A percentile compares a stretch with the other conserved stretches of the same genome.
Evolutionary conservation across 495 filamentous ascomycete species (phyloP).

Genomic region (Haplographium delicatum): DNA sequence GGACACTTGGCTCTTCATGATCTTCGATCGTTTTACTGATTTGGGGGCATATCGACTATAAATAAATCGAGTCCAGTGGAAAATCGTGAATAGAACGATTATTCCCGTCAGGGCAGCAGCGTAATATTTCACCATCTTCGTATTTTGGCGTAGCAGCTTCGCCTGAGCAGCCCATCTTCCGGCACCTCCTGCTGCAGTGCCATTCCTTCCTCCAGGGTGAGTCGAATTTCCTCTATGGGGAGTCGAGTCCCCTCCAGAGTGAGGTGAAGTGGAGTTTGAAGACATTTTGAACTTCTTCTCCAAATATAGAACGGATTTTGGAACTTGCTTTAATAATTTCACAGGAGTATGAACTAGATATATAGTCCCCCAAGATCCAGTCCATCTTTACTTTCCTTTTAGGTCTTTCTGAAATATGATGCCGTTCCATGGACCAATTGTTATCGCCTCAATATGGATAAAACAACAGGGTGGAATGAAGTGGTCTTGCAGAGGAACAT

Average conservation of each 20-base stretch:
- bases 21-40: background rate
- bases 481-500: too few relatives aligned
- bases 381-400: background rate
- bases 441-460: conserved; percentile 13
- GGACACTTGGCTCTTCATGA: conserved; percentile 10
- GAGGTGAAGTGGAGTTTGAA: background rate
- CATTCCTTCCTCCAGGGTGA: conserved; percentile 1
- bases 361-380: background rate
- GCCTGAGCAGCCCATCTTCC: background rate
- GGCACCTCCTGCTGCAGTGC: background rate
- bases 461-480: conserved; percentile 3
- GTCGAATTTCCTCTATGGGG: too few relatives aligned
- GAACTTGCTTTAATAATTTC: background rate
- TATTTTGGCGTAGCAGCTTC: conserved; percentile 7
- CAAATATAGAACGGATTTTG: background rate
- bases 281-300: conserved; percentile 12
- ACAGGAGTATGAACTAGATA: conserved; percentile 1
- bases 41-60: conserved; percentile 20
- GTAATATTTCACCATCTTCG: conserved; percentile 32
- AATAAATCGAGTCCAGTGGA: conserved; percentile 40
- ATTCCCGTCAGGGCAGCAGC: conserved; percentile 40
- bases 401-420: background rate
- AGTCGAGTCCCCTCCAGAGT: too few relatives aligned
- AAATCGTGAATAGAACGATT: conserved; percentile 44
- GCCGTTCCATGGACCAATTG: background rate